A percentile compares a stretch with the other conserved stretches of the same genome.
These are phyloP conservation scores for Stachybotrys elegans DNA, from an alignment of 2,329 filamentous ascomycete genomes.

Conservation along the genomic window DNA sequence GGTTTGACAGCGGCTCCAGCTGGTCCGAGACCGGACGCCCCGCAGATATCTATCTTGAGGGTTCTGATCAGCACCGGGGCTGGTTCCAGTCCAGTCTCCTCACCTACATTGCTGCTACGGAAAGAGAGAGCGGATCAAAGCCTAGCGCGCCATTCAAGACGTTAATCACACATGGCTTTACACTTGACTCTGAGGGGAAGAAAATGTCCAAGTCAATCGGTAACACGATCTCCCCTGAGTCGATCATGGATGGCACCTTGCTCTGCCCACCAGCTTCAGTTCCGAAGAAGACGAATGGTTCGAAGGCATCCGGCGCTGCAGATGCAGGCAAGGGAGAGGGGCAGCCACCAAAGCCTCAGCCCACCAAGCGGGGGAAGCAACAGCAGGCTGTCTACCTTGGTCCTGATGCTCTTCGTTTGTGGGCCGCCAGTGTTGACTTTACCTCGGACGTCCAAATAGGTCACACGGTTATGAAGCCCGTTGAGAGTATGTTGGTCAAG, in stretches of 20 bases:
- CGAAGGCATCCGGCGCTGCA: no score
- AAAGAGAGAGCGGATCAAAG: conserved; percentile 23
- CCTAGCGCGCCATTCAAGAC: conserved; percentile 68
- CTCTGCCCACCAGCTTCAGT: no score
- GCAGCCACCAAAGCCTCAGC: conserved; percentile 63
- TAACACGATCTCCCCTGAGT: conserved; percentile 73
- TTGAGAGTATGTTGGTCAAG: conserved; percentile 75
- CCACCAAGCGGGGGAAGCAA: conserved; percentile 43
- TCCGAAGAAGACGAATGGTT: no score
- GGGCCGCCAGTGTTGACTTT: conserved; percentile 90
- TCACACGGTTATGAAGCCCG: conserved; percentile 66
- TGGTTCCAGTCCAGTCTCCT: conserved; percentile 98
- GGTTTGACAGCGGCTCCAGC: conserved; percentile 97
- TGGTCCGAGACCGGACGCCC: conserved; percentile 61
- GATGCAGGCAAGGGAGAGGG: no score
- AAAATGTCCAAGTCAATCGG: conserved; percentile 99
- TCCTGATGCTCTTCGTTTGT: conserved; percentile 80
- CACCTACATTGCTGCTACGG: conserved; percentile 69
- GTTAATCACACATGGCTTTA: conserved; percentile 94
- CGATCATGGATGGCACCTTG: conserved; percentile 82
- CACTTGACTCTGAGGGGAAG: conserved; percentile 80
- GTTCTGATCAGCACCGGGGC: conserved; percentile 90
- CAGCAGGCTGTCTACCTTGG: conserved; percentile 64
- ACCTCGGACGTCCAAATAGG: conserved; percentile 83
- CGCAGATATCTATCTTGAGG: conserved; percentile 89